Conservation (phyloP, 1,139 yeast species). For the Debaryomycetaceae sp. region DNA sequence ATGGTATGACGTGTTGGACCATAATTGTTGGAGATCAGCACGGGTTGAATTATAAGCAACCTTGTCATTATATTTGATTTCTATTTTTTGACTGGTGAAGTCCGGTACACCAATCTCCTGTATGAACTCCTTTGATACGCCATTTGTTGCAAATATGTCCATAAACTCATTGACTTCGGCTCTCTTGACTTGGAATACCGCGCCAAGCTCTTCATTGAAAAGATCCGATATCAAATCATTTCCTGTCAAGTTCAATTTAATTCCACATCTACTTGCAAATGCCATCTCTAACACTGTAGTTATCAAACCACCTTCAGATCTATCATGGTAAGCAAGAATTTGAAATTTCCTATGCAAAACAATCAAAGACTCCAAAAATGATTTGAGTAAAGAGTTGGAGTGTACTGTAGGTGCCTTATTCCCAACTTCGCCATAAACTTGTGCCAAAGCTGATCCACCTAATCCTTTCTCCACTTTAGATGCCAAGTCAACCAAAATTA, state of each 20-base stretch:
- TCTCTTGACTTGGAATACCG: slow-evolving; percentile 81
- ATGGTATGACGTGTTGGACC: slow-evolving; percentile 89
- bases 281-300: slow-evolving; percentile 92
- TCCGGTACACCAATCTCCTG: slow-evolving; percentile 65
- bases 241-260: slow-evolving; percentile 39
- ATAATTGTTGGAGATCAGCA: slow-evolving; percentile 69
- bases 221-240: slow-evolving; percentile 49
- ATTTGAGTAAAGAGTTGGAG: slow-evolving; percentile 58
- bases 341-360: slow-evolving; percentile 64
- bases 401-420: slow-evolving; percentile 81
- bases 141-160: slow-evolving; percentile 50
- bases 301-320: slow-evolving; percentile 95
- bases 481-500: slow-evolving; percentile 82
- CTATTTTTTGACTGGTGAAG: slow-evolving; percentile 51
- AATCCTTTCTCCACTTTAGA: slow-evolving; percentile 54
- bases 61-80: slow-evolving; percentile 45
- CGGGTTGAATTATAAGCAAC: slow-evolving; percentile 54
- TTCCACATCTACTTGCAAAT: slow-evolving; percentile 89
- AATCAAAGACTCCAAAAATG: slow-evolving; percentile 66
- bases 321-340: slow-evolving; percentile 90
- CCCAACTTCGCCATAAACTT: slow-evolving; percentile 87
- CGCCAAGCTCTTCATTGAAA: slow-evolving; percentile 94
- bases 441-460: slow-evolving; percentile 95
- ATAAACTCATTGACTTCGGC: slow-evolving; percentile 54
- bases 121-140: slow-evolving; percentile 53